A percentile compares a stretch with the other conserved stretches of the same genome.
phyloP scores from a whole-genome alignment of 75 land plant genomes.

The Pseudotsuga menziesii region DNA sequence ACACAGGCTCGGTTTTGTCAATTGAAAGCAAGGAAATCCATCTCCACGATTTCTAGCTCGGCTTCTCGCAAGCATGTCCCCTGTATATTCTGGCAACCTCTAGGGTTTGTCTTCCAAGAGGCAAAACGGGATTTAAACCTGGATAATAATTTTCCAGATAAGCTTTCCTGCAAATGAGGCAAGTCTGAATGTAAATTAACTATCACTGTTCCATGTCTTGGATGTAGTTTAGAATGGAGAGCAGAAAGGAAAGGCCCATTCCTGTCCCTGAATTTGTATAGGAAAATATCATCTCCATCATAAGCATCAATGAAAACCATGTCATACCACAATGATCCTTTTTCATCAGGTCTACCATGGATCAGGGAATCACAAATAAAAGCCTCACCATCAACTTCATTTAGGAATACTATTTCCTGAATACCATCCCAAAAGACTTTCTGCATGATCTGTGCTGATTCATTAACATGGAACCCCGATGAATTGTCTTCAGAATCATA shows the following conservation, averaged over 20 bases:
- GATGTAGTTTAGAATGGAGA: conserved; percentile 47
- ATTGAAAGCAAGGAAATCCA: no score
- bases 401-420: conserved; percentile 51
- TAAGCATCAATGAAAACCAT: conserved; percentile 89
- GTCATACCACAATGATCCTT: conserved; percentile 48
- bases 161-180: no score
- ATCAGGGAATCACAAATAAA: conserved; percentile 26
- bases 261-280: conserved; percentile 65
- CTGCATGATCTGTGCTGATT: conserved; percentile 9
- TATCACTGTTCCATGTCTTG: conserved; percentile 91
- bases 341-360: conserved; percentile 12
- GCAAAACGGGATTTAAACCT: no score
- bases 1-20: no score
- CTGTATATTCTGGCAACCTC: no score
- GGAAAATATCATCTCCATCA: conserved; percentile 92
- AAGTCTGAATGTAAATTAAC: no score
- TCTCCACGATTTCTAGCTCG: no score
- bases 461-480: neutral
- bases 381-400: conserved; percentile 71
- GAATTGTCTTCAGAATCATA: conserved; percentile 4
- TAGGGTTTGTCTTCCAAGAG: no score
- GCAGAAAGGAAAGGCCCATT: conserved; percentile 60
- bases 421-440: conserved; percentile 59
- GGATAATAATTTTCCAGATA: no score
- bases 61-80: no score